A percentile compares a stretch with the other conserved stretches of the same genome.
Conservation (phyloP, 257 asterid genomes). For the Jaltomata sinuosa region DNA sequence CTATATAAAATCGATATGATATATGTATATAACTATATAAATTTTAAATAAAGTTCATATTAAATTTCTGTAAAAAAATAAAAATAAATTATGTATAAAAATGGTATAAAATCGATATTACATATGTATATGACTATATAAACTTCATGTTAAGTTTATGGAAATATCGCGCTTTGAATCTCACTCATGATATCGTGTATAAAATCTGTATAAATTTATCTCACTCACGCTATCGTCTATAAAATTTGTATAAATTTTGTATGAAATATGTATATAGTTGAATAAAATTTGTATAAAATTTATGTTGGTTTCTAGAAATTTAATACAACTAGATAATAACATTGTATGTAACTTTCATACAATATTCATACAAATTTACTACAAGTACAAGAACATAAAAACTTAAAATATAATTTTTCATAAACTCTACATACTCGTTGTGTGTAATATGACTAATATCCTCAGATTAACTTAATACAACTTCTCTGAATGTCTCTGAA, state of each 20-base stretch:
- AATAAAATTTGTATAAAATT: too few relatives aligned
- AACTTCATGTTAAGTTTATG: background rate
- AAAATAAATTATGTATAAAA: too few relatives aligned
- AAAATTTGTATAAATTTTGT: background rate
- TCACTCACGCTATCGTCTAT: background rate
- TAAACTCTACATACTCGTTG: background rate
- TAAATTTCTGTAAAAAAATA: too few relatives aligned
- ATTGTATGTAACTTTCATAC: background rate
- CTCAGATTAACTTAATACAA: too few relatives aligned
- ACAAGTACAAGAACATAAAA: too few relatives aligned
- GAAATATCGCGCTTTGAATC: background rate
- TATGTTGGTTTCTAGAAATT: background rate
- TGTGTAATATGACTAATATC: too few relatives aligned
- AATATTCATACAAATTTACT: background rate
- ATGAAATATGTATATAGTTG: background rate
- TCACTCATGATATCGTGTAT: background rate
- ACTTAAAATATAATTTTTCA: background rate
- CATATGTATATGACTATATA: too few relatives aligned
- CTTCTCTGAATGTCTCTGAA: too few relatives aligned
- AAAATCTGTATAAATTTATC: background rate
- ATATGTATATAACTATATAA: too few relatives aligned
- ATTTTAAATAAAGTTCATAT: too few relatives aligned
- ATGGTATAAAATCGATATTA: too few relatives aligned
- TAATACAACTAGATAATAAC: background rate
- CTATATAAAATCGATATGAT: too few relatives aligned